A percentile compares a stretch with the other conserved stretches of the same genome.
Conservation (phyloP, 1,139 yeast genomes). For the Nakaseomyces glabratus region DNA sequence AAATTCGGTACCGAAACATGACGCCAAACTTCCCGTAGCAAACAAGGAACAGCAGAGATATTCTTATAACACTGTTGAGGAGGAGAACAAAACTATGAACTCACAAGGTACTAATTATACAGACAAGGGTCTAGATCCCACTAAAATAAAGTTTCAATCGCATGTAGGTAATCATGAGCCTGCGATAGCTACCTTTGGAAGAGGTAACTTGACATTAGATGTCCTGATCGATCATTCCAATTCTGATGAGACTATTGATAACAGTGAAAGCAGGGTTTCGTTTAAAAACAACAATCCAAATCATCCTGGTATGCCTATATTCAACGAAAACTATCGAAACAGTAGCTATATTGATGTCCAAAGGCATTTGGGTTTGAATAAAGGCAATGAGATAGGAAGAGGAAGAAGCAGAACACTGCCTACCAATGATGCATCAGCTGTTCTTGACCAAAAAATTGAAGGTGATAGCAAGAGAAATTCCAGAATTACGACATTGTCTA, state of each 20-base stretch:
- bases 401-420: constrained; percentile 24
- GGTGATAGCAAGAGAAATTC: constrained; percentile 14
- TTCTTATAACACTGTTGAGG: constrained; percentile 1
- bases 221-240: constrained; percentile 34
- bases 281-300: constrained; percentile 2
- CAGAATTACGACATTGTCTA: constrained; percentile 16
- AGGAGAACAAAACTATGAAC: constrained; percentile 7
- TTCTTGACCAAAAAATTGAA: constrained; percentile 4
- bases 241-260: constrained; percentile 7
- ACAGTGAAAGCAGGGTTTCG: constrained; percentile 3
- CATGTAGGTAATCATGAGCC: constrained; percentile 35
- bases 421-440: constrained; percentile 11
- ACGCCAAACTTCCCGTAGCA: constrained; percentile 6
- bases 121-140: constrained; percentile 9
- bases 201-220: constrained; percentile 59
- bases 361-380: constrained; percentile 11
- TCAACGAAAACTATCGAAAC: constrained; percentile 10
- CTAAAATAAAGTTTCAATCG: constrained; percentile 48
- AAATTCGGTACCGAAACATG: neutral
- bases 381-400: constrained; percentile 10
- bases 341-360: constrained; percentile 15
- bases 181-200: constrained; percentile 57
- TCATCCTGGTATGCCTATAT: constrained; percentile 3
- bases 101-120: neutral
- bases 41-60: neutral